Conservation (phyloP, 2,329 filamentous ascomycete species). For the Harringtonia lauricola region DNA sequence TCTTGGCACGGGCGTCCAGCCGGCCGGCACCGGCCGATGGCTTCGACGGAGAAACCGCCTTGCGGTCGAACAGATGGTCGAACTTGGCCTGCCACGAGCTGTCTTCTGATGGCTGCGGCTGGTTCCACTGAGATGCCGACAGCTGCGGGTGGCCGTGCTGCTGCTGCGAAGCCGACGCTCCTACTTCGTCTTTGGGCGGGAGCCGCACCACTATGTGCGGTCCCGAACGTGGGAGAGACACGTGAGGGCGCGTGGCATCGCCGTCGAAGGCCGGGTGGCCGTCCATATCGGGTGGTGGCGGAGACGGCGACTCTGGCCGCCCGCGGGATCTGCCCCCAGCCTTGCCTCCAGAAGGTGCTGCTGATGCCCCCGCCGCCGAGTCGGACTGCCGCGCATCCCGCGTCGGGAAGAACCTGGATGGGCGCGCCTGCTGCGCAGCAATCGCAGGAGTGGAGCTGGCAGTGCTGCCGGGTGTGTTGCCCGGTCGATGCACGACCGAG, state of each 20-base stretch:
- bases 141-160: neutral
- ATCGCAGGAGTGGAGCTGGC: slow-evolving; percentile 9
- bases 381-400: slow-evolving; percentile 36
- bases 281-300: slow-evolving; percentile 59
- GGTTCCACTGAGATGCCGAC: neutral
- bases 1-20: neutral
- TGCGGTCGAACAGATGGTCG: slow-evolving; percentile 65
- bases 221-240: slow-evolving; percentile 58
- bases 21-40: slow-evolving; percentile 32
- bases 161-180: neutral
- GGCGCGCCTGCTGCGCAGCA: slow-evolving; percentile 29
- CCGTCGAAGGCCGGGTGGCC: slow-evolving; percentile 65
- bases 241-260: slow-evolving; percentile 52
- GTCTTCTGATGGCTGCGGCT: slow-evolving; percentile 5
- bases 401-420: slow-evolving; percentile 52
- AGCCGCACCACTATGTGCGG: slow-evolving; percentile 71
- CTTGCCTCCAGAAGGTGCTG: neutral
- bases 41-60: slow-evolving; percentile 42
- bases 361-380: slow-evolving; percentile 8
- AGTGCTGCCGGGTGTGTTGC: slow-evolving; percentile 4
- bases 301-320: slow-evolving; percentile 49
- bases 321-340: slow-evolving; percentile 4
- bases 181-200: slow-evolving; percentile 43
- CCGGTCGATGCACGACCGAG: slow-evolving; percentile 15
- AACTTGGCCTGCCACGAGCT: slow-evolving; percentile 63